A percentile compares a stretch with the other conserved stretches of the same genome.
Evolutionary conservation across 306 rosid genomes (phyloP).

Genomic region (Castanea mollissima): DNA sequence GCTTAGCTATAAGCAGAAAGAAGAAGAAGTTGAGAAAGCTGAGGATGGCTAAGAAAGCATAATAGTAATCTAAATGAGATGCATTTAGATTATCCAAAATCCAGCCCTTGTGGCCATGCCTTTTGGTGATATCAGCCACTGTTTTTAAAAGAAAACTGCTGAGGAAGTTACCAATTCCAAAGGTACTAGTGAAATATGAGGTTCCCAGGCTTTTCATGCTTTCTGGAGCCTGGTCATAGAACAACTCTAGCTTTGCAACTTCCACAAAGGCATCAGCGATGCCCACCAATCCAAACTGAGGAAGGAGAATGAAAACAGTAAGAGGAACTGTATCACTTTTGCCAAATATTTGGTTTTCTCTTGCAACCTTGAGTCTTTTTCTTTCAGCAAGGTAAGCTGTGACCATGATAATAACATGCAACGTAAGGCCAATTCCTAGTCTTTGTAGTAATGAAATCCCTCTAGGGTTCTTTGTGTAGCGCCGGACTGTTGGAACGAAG

Average conservation of each 20-base stretch:
- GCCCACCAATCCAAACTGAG: constrained; percentile 72
- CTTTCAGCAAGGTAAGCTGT: constrained; percentile 52
- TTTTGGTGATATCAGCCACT: constrained; percentile 49
- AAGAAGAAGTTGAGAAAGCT: constrained; percentile 60
- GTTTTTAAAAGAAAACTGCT: constrained; percentile 57
- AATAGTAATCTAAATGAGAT: constrained; percentile 63
- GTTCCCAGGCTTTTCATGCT: constrained; percentile 81
- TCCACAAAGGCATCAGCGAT: constrained; percentile 67
- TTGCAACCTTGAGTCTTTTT: constrained; percentile 48
- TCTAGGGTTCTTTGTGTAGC: constrained; percentile 68
- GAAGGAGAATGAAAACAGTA: constrained; percentile 66
- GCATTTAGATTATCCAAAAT: constrained; percentile 62
- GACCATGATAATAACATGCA: constrained; percentile 47
- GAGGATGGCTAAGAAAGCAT: constrained; percentile 56
- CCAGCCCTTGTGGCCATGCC: constrained; percentile 60
- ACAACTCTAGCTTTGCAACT: constrained; percentile 71
- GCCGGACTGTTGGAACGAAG: constrained; percentile 45
- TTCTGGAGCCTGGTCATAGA: constrained; percentile 85
- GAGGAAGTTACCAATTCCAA: constrained; percentile 65
- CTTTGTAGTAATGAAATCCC: constrained; percentile 87
- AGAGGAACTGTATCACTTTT: constrained; percentile 49
- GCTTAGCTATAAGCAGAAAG: constrained; percentile 59
- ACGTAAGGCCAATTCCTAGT: constrained; percentile 61
- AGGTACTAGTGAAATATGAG: constrained; percentile 54
- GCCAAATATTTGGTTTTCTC: constrained; percentile 32